Evolutionary conservation across 768 basidiomycete species (phyloP).

Genomic region (Sutorius australiensis): DNA sequence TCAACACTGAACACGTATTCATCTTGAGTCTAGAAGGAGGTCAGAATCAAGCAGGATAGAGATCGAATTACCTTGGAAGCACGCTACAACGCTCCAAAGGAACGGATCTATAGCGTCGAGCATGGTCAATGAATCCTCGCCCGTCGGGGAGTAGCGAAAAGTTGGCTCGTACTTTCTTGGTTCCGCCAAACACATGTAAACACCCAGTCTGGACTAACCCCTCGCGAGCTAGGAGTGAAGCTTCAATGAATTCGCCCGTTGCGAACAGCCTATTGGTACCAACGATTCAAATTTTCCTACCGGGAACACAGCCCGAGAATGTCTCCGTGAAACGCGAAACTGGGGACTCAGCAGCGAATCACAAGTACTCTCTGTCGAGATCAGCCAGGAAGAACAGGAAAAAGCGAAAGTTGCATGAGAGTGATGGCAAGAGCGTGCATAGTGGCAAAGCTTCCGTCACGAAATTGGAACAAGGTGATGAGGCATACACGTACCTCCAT

Average conservation of each 20-base stretch:
- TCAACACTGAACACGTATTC: background rate
- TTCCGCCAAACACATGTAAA: background rate
- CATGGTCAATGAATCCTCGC: background rate
- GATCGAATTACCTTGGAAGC: background rate
- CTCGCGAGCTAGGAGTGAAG: too few species aligned
- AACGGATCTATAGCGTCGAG: background rate
- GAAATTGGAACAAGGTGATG: slow-evolving; percentile 42
- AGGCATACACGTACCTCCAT: slow-evolving; percentile 49
- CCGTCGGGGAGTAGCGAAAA: too few species aligned
- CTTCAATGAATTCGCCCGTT: background rate
- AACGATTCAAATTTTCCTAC: slow-evolving; percentile 7
- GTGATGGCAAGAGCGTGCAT: background rate
- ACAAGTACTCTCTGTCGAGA: background rate
- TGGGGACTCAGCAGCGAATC: background rate
- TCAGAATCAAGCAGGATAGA: background rate
- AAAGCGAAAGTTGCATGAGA: background rate
- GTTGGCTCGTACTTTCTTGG: too few species aligned
- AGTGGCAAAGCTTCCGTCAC: slow-evolving; percentile 8
- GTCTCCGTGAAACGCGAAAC: background rate
- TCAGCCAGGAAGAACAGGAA: background rate
- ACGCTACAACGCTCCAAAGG: background rate
- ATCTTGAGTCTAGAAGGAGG: background rate
- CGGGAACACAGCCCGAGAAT: background rate
- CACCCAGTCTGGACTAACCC: background rate
- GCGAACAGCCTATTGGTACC: background rate